Evolutionary conservation across 345 rosid genomes (phyloP).

Genomic region (Trapa bicornis): DNA sequence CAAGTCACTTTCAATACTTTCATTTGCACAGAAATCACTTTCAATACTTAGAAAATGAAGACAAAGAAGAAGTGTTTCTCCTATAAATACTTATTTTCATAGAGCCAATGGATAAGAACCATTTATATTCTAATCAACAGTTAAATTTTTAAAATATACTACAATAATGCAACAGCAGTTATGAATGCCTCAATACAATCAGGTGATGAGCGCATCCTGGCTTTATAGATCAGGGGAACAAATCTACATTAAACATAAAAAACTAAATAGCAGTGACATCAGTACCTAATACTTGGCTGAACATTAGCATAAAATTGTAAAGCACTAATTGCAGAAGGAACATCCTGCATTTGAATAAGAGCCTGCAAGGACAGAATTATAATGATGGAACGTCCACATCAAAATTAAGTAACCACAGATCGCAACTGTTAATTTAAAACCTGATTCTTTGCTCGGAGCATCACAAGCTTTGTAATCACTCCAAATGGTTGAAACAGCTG

Average conservation of each 20-base stretch:
- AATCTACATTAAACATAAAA: not conserved
- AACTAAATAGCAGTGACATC: not conserved
- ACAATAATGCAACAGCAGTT: not conserved
- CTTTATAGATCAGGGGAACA: not conserved
- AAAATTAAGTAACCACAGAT: not conserved
- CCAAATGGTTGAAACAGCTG: slow-evolving; percentile 98
- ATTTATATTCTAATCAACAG: not conserved
- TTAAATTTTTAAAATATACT: not conserved
- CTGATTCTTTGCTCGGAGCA: slow-evolving; percentile 99
- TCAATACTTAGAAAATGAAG: not conserved
- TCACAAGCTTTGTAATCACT: slow-evolving; percentile 89
- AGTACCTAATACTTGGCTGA: slow-evolving; percentile 79
- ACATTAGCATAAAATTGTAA: slow-evolving; percentile 66
- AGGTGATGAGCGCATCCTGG: not conserved
- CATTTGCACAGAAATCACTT: not conserved
- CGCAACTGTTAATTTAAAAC: slow-evolving; percentile 18
- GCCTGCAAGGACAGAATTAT: slow-evolving; percentile 36
- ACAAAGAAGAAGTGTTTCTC: not conserved
- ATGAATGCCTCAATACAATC: not conserved
- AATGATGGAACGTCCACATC: not conserved
- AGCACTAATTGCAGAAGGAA: slow-evolving; percentile 74
- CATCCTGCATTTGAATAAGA: slow-evolving; percentile 96
- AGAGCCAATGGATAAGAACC: not conserved
- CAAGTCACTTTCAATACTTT: not conserved
- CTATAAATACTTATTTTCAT: not conserved